Conservation (phyloP, 2,329 filamentous ascomycete species). For the Metarhizium robertsii region DNA sequence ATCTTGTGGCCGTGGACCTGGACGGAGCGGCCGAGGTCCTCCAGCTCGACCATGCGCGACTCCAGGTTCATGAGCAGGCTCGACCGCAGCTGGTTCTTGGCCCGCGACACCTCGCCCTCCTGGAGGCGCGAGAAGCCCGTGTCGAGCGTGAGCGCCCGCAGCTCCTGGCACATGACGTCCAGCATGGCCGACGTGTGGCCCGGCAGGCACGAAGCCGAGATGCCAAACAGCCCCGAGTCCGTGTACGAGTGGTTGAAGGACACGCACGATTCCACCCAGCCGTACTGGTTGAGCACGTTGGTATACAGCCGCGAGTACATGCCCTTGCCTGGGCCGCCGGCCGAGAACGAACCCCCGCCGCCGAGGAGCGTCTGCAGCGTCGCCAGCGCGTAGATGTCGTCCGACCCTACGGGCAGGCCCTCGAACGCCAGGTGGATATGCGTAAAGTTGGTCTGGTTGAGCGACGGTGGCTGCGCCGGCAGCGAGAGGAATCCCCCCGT, state of each 20-base stretch:
- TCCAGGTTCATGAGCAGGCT: slow-evolving; percentile 96
- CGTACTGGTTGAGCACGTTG: slow-evolving; percentile 94
- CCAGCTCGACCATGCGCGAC: slow-evolving; percentile 91
- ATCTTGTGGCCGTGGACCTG: slow-evolving; percentile 95
- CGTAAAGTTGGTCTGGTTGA: slow-evolving; percentile 69
- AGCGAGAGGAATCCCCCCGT: slow-evolving; percentile 89
- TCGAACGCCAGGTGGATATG: slow-evolving; percentile 96
- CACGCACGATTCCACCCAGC: slow-evolving; percentile 92
- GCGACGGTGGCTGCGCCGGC: slow-evolving; percentile 69
- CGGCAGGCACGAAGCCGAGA: slow-evolving; percentile 77
- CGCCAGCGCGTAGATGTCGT: slow-evolving; percentile 92
- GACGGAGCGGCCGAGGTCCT: slow-evolving; percentile 89
- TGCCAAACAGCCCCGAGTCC: slow-evolving; percentile 90
- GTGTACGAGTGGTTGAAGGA: slow-evolving; percentile 98
- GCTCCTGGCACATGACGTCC: slow-evolving; percentile 88
- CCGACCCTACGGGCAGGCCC: slow-evolving; percentile 78
- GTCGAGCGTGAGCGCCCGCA: slow-evolving; percentile 68
- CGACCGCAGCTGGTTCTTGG: slow-evolving; percentile 92
- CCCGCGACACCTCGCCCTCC: slow-evolving; percentile 71
- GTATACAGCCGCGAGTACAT: slow-evolving; percentile 99
- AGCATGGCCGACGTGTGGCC: slow-evolving; percentile 74
- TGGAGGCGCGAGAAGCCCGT: slow-evolving; percentile 65
- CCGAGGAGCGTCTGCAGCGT: slow-evolving; percentile 93
- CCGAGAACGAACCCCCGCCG: slow-evolving; percentile 92
- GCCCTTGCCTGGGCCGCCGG: slow-evolving; percentile 92